Conservation (phyloP, 148 eudicot genomes). For the Vaccinium corymbosum region DNA sequence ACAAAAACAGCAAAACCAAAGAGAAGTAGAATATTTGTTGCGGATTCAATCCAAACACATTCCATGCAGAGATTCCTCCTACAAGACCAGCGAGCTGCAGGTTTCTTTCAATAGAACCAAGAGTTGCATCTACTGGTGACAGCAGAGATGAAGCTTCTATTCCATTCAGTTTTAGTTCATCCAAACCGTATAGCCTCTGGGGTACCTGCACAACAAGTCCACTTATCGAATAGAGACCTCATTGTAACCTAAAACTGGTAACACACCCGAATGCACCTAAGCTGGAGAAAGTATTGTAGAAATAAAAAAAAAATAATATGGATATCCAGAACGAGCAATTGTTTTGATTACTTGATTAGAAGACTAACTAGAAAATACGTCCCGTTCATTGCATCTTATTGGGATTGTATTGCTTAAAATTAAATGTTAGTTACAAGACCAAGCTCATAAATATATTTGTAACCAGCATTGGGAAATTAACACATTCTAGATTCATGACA, state of each 20-base stretch:
- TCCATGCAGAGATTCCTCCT: constrained; percentile 76
- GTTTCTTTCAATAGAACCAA: constrained; percentile 74
- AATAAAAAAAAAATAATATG: background rate
- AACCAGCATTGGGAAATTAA: background rate
- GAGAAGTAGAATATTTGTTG: constrained; percentile 61
- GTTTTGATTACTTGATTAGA: background rate
- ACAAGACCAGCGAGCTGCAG: constrained; percentile 68
- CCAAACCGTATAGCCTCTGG: constrained; percentile 82
- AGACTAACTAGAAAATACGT: background rate
- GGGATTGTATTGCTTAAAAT: background rate
- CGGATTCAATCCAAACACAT: constrained; percentile 49
- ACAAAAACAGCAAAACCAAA: constrained; percentile 58
- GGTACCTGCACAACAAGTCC: constrained; percentile 67
- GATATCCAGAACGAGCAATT: background rate
- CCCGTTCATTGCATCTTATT: background rate
- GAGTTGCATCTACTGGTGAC: constrained; percentile 80
- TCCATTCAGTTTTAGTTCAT: constrained; percentile 85
- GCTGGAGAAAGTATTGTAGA: background rate
- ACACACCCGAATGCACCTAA: background rate
- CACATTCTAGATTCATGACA: background rate
- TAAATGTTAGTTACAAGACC: background rate
- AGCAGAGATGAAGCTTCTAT: constrained; percentile 67
- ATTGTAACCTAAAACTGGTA: background rate
- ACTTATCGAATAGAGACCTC: background rate
- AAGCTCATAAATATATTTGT: background rate